Percentiles rank a stretch among this genome's conserved stretches.
These are phyloP conservation scores for Lenzites betulinus DNA, from an alignment of 768 basidiomycete genomes.

Conservation along the genomic window DNA sequence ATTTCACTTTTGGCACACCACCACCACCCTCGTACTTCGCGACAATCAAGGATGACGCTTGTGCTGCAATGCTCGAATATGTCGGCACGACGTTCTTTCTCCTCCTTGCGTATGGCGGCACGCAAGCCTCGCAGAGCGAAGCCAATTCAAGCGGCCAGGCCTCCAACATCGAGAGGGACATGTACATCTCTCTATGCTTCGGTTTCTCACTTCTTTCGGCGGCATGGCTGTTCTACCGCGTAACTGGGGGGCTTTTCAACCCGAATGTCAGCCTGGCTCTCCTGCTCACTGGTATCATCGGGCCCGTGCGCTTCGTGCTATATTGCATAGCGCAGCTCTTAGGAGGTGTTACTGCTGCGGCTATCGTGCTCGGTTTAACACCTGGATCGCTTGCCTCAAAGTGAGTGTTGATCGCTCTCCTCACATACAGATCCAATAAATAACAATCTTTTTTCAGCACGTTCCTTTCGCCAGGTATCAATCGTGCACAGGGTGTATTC, in stretches of 20 bases:
- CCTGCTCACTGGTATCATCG: conserved; percentile 55
- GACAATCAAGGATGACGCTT: conserved; percentile 40
- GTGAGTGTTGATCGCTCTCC: conserved; percentile 38
- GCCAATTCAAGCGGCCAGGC: conserved; percentile 9
- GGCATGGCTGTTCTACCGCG: conserved; percentile 68
- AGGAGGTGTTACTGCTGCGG: conserved; percentile 62
- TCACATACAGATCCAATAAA: conserved; percentile 4
- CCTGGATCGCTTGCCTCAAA: conserved; percentile 57
- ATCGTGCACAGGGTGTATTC: conserved; percentile 60
- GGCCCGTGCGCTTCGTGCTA: conserved; percentile 56
- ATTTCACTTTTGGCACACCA: conserved; percentile 8
- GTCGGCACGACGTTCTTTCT: conserved; percentile 64
- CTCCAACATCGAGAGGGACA: conserved; percentile 40
- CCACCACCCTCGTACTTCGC: conserved; percentile 27
- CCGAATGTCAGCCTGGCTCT: conserved; percentile 63
- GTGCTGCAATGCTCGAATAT: conserved; percentile 58
- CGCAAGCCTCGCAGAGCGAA: conserved; percentile 46
- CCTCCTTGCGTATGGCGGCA: conserved; percentile 64
- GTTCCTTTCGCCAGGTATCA: conserved; percentile 46
- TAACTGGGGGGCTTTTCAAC: conserved; percentile 68
- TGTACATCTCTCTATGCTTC: conserved; percentile 62
- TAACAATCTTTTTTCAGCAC: conserved; percentile 41
- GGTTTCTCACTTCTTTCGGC: conserved; percentile 63
- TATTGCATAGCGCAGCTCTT: conserved; percentile 62
- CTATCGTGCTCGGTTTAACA: conserved; percentile 54